Evolutionary conservation across 805 yeast species (phyloP).

Genomic region (Komagataella mondaviorum): DNA sequence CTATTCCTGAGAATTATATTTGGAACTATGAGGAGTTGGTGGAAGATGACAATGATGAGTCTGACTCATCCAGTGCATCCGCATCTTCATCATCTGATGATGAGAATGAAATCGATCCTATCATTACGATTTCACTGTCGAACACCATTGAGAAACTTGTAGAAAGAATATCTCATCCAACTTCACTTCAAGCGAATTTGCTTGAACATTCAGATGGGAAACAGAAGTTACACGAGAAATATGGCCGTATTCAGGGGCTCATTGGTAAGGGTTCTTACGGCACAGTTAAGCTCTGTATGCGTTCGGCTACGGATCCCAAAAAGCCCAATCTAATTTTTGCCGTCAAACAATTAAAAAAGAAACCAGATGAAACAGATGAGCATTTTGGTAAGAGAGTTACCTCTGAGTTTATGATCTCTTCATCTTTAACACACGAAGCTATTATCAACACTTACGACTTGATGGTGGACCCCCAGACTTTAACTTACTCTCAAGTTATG

Average conservation of each 20-base stretch:
- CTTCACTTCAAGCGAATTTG: constrained; percentile 17
- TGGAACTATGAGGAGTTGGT: constrained; percentile 25
- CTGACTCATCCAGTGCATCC: constrained; percentile 1
- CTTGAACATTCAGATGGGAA: constrained; percentile 12
- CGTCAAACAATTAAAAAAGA: constrained; percentile 60
- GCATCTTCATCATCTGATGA: constrained; percentile 8
- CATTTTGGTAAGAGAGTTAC: constrained; percentile 62
- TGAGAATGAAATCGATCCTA: constrained; percentile 26
- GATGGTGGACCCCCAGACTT: constrained; percentile 55
- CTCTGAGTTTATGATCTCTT: constrained; percentile 83
- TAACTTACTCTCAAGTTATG: constrained; percentile 82
- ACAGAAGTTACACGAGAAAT: constrained; percentile 26
- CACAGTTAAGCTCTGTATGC: constrained; percentile 25
- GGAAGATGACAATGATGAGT: constrained; percentile 9
- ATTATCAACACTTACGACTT: constrained; percentile 69
- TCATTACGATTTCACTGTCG: constrained; percentile 36
- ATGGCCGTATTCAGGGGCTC: constrained; percentile 37
- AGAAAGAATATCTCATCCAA: constrained; percentile 30
- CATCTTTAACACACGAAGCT: constrained; percentile 62
- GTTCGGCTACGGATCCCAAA: not conserved
- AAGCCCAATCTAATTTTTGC: constrained; percentile 44
- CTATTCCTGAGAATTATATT: constrained; percentile 21
- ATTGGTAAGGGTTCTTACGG: constrained; percentile 35
- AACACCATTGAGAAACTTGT: constrained; percentile 32
- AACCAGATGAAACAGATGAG: constrained; percentile 41